Conservation (phyloP, 768 basidiomycete genomes). For the Suillus fuscotomentosus region DNA sequence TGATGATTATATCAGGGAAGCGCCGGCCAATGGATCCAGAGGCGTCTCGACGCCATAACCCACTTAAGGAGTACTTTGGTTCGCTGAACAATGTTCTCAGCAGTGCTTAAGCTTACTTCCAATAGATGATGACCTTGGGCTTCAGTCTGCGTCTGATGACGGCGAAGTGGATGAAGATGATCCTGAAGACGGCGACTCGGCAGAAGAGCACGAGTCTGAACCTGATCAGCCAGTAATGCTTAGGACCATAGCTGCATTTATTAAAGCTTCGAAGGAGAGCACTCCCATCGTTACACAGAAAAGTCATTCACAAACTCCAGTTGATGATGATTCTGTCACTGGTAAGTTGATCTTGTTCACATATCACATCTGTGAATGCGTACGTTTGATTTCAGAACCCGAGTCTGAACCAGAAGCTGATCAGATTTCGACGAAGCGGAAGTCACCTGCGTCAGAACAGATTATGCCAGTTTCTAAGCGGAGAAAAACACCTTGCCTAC, state of each 20-base stretch:
- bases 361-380: neutral
- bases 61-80: slow-evolving; percentile 52
- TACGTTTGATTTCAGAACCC: slow-evolving; percentile 20
- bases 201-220: slow-evolving; percentile 24
- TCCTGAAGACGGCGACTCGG: slow-evolving; percentile 20
- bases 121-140: slow-evolving; percentile 41
- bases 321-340: slow-evolving; percentile 26
- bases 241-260: slow-evolving; percentile 19
- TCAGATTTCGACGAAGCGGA: slow-evolving; percentile 20
- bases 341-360: neutral
- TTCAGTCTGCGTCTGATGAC: slow-evolving; percentile 54
- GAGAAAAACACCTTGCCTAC: slow-evolving; percentile 8
- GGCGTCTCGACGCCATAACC: slow-evolving; percentile 31
- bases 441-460: slow-evolving; percentile 18
- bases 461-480: slow-evolving; percentile 17
- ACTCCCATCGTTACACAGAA: neutral
- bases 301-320: neutral
- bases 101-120: neutral
- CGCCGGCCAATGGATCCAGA: neutral
- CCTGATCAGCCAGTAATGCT: slow-evolving; percentile 18
- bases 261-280: slow-evolving; percentile 8
- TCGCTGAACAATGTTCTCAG: slow-evolving; percentile 5
- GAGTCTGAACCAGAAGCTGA: slow-evolving; percentile 25
- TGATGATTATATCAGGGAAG: slow-evolving; percentile 6
- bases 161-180: slow-evolving; percentile 19